Evolutionary conservation across 129 eudicot species (phyloP).

Genomic region (Logfia minima): DNA sequence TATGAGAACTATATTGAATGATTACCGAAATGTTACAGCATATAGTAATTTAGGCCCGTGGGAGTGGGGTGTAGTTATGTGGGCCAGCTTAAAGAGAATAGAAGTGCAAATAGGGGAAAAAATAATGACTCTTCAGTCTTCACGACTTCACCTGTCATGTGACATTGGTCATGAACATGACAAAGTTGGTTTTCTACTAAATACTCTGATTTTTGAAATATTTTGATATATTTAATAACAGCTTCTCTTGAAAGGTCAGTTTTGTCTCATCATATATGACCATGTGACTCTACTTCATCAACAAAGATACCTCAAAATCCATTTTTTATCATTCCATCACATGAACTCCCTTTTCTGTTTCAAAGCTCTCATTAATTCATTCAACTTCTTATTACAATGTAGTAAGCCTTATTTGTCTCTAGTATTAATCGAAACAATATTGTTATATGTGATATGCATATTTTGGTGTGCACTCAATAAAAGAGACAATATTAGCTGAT

Average conservation of each 20-base stretch:
- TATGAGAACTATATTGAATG: background rate
- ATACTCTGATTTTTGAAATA: constrained; percentile 6
- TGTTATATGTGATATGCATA: background rate
- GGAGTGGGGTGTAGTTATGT: background rate
- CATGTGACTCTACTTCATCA: constrained; percentile 34
- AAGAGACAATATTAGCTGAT: too few relatives aligned
- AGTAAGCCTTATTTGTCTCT: background rate
- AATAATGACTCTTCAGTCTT: constrained; percentile 15
- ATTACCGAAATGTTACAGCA: too few relatives aligned
- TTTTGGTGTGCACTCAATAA: too few relatives aligned
- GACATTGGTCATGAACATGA: constrained; percentile 27
- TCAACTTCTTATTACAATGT: background rate
- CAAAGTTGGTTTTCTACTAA: constrained; percentile 24
- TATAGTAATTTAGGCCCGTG: background rate
- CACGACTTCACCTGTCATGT: constrained; percentile 27
- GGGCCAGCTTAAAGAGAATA: background rate
- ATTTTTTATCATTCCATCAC: constrained; percentile 21
- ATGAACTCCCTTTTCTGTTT: constrained; percentile 25
- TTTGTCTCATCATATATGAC: constrained; percentile 21
- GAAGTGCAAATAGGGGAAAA: background rate
- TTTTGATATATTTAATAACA: background rate
- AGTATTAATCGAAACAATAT: background rate
- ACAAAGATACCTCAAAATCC: constrained; percentile 19
- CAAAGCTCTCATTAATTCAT: constrained; percentile 9
- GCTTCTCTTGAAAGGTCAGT: constrained; percentile 35